Percentiles rank a stretch among this genome's conserved stretches.
Evolutionary conservation across 1,139 yeast genomes (phyloP).

Genomic region (Yamadazyma songkhlaensis): DNA sequence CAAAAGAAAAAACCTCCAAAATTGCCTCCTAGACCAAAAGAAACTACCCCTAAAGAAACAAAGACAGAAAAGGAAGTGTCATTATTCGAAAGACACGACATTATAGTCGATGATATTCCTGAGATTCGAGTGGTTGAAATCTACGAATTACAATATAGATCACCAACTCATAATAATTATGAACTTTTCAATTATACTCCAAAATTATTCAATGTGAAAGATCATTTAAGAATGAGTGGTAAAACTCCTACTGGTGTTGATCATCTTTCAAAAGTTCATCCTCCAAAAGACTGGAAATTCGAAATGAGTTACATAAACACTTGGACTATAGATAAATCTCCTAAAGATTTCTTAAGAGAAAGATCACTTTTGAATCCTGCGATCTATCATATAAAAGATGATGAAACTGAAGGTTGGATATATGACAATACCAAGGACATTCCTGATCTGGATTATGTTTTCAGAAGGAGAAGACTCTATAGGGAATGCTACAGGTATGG

Average conservation of each 20-base stretch:
- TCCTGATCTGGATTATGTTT: constrained; percentile 31
- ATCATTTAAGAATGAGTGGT: constrained; percentile 52
- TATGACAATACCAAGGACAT: constrained; percentile 31
- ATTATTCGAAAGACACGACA: constrained; percentile 42
- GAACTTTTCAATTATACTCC: constrained; percentile 33
- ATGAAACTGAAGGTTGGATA: constrained; percentile 46
- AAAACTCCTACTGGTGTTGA: constrained; percentile 65
- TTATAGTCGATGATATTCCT: constrained; percentile 67
- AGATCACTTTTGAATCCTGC: constrained; percentile 32
- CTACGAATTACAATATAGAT: constrained; percentile 70
- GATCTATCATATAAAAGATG: constrained; percentile 22
- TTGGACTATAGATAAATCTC: constrained; percentile 67
- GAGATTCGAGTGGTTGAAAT: constrained; percentile 64
- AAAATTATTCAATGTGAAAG: constrained; percentile 49
- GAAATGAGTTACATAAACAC: constrained; percentile 48
- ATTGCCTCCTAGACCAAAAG: constrained; percentile 14
- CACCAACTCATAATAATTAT: constrained; percentile 62
- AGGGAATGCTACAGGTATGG: constrained; percentile 52
- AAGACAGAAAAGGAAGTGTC: not conserved
- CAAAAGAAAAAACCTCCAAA: constrained; percentile 7
- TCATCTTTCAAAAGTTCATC: constrained; percentile 51
- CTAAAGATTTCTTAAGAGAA: constrained; percentile 51
- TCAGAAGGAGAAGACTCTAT: constrained; percentile 54
- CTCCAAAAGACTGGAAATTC: constrained; percentile 79
- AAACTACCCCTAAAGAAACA: constrained; percentile 5